Base-by-base conservation (phyloP, 495 filamentous ascomycete species). In the Achaetomiella virescens region DNA sequence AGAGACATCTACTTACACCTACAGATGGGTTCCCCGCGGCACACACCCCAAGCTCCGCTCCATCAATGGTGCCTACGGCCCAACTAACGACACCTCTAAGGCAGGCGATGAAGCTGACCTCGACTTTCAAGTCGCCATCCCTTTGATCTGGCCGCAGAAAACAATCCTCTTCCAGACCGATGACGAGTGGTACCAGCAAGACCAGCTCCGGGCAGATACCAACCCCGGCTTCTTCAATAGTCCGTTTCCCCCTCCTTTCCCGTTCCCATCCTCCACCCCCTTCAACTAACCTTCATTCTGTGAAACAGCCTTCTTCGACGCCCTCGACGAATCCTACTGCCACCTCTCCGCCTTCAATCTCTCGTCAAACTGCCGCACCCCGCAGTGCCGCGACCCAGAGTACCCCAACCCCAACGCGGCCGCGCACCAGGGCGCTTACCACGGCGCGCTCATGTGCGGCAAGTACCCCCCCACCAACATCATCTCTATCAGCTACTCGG, bases 321-420 rank as follows among this genome's bases (percentile, higher is more conserved):
- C 82, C 20, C 77, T 86, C 24, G 84, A 86, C 55, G 83, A 80
- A 6, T 78, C 75, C 17, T 84, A 84, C 64, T 85, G 78, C 72
- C 54, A 71, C 43, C 75, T 72, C 25, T 70, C 77, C 12, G 80
- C 64, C 48, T 71, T 61, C 58, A 60, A 62, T 51, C 41, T 66
- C 44, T 66, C 64, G 1, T 66, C 68, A 49, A 62, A 72, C 42
- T 71, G 70, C 56, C 17, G n/a, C 15, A 45, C 49, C 2, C 37
- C 55, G 1, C 52, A 52, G 8, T 72, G 67, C 58, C 67, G 74
- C 38, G 82, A 84, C 57, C 76, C 79, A 0, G 60, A 69, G 8
- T 87, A 86, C 56, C 81, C 82, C 6, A 74, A 84, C 66, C 70
- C 74, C 1, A 65, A 73, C 49, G 35, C 45, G 6, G 22, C 44